Evolutionary conservation across 2,329 filamentous ascomycete species (phyloP).

Genomic region (Microdochium nivale): DNA sequence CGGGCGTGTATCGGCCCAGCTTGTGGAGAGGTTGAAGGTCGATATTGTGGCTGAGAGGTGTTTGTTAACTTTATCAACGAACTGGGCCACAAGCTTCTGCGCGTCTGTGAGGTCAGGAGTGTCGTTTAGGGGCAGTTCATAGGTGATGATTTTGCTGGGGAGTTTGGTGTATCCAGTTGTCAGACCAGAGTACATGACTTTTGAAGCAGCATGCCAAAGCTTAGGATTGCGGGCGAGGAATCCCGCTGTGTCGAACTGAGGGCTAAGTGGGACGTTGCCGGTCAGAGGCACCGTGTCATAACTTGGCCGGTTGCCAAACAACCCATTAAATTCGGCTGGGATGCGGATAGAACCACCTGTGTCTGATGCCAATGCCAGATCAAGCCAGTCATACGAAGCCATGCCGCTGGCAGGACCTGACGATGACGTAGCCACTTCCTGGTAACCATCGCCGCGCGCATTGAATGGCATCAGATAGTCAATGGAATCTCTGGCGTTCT

Average conservation of each 20-base stretch:
- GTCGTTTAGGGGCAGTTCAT: not conserved
- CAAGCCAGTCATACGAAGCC: slow-evolving; percentile 23
- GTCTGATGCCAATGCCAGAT: slow-evolving; percentile 21
- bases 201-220: not conserved
- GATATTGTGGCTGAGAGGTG: slow-evolving; percentile 10
- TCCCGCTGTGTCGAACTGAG: slow-evolving; percentile 19
- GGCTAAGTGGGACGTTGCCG: slow-evolving; percentile 14
- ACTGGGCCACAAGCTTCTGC: not conserved
- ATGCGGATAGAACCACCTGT: slow-evolving; percentile 22
- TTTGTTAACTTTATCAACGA: not conserved
- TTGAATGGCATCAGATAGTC: slow-evolving; percentile 30
- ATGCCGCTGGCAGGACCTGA: slow-evolving; percentile 25
- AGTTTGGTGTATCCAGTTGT: slow-evolving; percentile 12
- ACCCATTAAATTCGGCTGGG: slow-evolving; percentile 20
- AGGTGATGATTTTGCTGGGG: not conserved
- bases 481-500: slow-evolving; percentile 32
- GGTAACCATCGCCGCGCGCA: slow-evolving; percentile 37
- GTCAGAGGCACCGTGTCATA: slow-evolving; percentile 16
- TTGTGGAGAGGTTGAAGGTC: not conserved
- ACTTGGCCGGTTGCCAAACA: slow-evolving; percentile 21
- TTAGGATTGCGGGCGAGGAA: slow-evolving; percentile 12
- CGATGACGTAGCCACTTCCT: slow-evolving; percentile 31
- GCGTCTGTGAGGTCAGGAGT: not conserved
- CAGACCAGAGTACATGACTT: slow-evolving; percentile 7
- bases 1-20: not conserved